Evolutionary conservation across 2,329 filamentous ascomycete genomes (phyloP).

Genomic region (Fusarium sp.): DNA sequence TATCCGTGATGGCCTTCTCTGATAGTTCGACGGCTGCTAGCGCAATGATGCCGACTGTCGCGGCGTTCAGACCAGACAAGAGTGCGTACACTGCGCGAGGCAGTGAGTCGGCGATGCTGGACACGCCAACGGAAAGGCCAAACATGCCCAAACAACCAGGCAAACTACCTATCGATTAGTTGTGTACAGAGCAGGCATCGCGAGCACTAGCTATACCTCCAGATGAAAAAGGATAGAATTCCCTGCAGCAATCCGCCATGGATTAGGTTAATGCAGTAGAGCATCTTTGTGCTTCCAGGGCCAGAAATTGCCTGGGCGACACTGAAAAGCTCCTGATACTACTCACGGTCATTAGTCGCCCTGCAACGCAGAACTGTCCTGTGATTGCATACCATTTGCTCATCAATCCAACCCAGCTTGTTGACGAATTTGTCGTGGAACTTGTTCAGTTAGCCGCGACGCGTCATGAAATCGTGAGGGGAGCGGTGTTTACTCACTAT

Average conservation of each 20-base stretch:
- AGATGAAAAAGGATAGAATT: slow-evolving; percentile 70
- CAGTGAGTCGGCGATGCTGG: slow-evolving; percentile 68
- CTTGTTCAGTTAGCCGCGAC: neutral
- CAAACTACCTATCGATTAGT: slow-evolving; percentile 57
- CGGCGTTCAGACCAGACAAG: slow-evolving; percentile 77
- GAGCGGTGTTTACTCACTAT: neutral
- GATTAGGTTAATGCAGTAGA: slow-evolving; percentile 75
- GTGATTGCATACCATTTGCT: slow-evolving; percentile 66
- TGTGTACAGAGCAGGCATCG: neutral
- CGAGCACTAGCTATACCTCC: slow-evolving; percentile 65
- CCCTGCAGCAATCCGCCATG: slow-evolving; percentile 71
- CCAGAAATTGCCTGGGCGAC: slow-evolving; percentile 76
- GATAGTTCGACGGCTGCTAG: slow-evolving; percentile 76
- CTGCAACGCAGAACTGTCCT: no score
- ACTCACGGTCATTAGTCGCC: neutral
- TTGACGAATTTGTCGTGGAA: slow-evolving; percentile 66
- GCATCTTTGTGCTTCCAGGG: slow-evolving; percentile 77
- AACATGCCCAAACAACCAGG: slow-evolving; percentile 80
- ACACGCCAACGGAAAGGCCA: slow-evolving; percentile 73
- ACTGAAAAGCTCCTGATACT: slow-evolving; percentile 81
- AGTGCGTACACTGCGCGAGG: slow-evolving; percentile 75
- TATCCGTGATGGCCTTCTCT: slow-evolving; percentile 75
- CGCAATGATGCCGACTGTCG: slow-evolving; percentile 78
- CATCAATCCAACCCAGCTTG: slow-evolving; percentile 73
- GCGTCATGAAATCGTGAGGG: neutral